Evolutionary conservation across 805 yeast genomes (phyloP).

Genomic region (Pichia ethanolica): DNA sequence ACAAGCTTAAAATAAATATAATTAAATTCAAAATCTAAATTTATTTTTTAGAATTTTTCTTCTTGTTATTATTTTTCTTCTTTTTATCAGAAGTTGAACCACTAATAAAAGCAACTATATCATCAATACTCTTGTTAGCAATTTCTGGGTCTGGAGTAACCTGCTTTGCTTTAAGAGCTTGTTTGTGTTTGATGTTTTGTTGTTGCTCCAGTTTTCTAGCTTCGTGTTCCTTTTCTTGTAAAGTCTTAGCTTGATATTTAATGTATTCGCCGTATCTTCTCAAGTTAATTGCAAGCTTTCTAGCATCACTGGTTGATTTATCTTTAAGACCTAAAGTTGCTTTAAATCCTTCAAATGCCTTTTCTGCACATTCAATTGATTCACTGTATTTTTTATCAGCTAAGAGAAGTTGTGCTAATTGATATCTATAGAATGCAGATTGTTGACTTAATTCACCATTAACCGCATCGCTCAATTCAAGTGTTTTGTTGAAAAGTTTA

Average conservation of each 20-base stretch:
- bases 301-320: conserved; percentile 57
- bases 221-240: conserved; percentile 17
- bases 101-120: conserved; percentile 62
- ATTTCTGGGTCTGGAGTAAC: conserved; percentile 43
- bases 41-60: conserved; percentile 19
- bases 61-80: conserved; percentile 22
- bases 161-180: conserved; percentile 27
- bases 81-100: conserved; percentile 36
- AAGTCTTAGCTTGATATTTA: conserved; percentile 13
- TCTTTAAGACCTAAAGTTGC: conserved; percentile 61
- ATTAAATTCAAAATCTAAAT: background rate
- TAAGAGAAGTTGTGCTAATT: conserved; percentile 57
- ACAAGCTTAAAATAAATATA: conserved; percentile 6
- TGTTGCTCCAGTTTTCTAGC: conserved; percentile 17
- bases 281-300: conserved; percentile 56
- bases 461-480: conserved; percentile 40
- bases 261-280: conserved; percentile 35
- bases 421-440: conserved; percentile 60
- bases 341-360: conserved; percentile 51
- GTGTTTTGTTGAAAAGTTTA: conserved; percentile 45
- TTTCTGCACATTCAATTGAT: conserved; percentile 49
- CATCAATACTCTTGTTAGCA: conserved; percentile 63
- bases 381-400: conserved; percentile 42
- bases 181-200: conserved; percentile 19
- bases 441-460: conserved; percentile 56